Conservation (phyloP, 2,329 filamentous ascomycete genomes). For the Fusarium sp. region DNA sequence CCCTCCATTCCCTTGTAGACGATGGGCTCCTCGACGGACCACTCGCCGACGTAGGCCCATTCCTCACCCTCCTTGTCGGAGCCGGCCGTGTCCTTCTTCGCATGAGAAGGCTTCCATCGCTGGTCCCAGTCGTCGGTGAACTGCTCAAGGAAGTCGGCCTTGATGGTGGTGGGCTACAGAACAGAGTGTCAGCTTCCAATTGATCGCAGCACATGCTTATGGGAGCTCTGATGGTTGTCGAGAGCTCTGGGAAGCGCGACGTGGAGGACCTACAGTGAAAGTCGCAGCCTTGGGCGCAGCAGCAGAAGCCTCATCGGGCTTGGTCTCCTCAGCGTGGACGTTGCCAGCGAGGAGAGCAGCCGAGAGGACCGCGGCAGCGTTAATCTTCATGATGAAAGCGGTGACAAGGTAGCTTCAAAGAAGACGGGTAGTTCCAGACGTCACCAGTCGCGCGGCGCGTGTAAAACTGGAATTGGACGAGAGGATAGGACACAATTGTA, state of each 20-base stretch:
- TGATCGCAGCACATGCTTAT: constrained; percentile 5
- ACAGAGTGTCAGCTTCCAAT: constrained; percentile 43
- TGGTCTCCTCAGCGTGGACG: constrained; percentile 74
- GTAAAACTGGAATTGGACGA: not conserved
- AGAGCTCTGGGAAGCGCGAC: constrained; percentile 2
- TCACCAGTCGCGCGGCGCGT: constrained; percentile 43
- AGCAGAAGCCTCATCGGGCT: constrained; percentile 65
- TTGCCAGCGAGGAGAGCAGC: constrained; percentile 78
- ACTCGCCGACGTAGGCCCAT: constrained; percentile 97
- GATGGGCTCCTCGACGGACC: constrained; percentile 93
- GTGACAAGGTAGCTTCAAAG: constrained; percentile 58
- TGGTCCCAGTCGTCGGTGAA: constrained; percentile 97
- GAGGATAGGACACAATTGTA: constrained; percentile 14
- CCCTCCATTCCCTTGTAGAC: constrained; percentile 93
- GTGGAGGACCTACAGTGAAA: constrained; percentile 80
- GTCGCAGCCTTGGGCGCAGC: constrained; percentile 77
- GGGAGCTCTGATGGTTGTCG: not conserved
- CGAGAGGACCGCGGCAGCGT: constrained; percentile 80
- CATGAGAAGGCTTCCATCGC: constrained; percentile 94
- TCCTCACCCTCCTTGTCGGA: constrained; percentile 88
- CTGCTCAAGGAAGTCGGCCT: constrained; percentile 97
- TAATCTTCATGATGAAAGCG: constrained; percentile 82
- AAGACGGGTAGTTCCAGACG: constrained; percentile 17
- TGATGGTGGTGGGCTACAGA: constrained; percentile 82
- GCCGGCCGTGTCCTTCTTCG: constrained; percentile 89